These are phyloP conservation scores for Lithocarpus polystachyus DNA, from an alignment of 306 rosid species.

Conservation along the genomic window DNA sequence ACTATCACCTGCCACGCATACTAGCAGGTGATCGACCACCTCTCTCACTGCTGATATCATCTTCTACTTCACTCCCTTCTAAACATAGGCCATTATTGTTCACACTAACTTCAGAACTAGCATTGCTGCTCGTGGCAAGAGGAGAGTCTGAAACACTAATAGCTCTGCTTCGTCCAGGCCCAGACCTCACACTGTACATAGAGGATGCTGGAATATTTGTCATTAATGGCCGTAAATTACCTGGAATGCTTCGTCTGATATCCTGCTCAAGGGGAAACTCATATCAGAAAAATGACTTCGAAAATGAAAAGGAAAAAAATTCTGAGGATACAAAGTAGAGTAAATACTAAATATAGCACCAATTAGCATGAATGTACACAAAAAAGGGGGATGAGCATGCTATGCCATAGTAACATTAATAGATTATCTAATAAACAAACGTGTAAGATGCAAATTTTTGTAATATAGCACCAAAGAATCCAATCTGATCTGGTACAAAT, in stretches of 20 bases:
- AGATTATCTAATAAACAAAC: slow-evolving; percentile 1
- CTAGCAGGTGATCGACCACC: slow-evolving; percentile 70
- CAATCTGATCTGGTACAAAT: slow-evolving; percentile 8
- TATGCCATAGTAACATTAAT: neutral
- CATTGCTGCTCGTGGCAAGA: slow-evolving; percentile 91
- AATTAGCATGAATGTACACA: neutral
- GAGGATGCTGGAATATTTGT: slow-evolving; percentile 97
- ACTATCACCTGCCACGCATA: slow-evolving; percentile 58
- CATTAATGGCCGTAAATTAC: slow-evolving; percentile 84
- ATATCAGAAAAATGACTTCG: slow-evolving; percentile 13
- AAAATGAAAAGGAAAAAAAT: slow-evolving; percentile 5
- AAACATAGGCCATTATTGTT: slow-evolving; percentile 84
- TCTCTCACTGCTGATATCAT: slow-evolving; percentile 73
- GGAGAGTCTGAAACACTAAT: slow-evolving; percentile 85
- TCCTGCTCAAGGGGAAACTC: slow-evolving; percentile 52
- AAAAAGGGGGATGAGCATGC: neutral
- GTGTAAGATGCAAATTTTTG: neutral
- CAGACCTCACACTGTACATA: slow-evolving; percentile 90
- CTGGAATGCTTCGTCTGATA: slow-evolving; percentile 87
- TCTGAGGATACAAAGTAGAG: neutral
- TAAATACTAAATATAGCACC: neutral
- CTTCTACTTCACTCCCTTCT: slow-evolving; percentile 72
- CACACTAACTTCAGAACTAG: slow-evolving; percentile 89
- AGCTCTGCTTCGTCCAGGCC: slow-evolving; percentile 77
- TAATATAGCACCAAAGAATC: slow-evolving; percentile 1